Base-by-base conservation (phyloP, 306 rosid genomes). In the Sindora glabra region DNA sequence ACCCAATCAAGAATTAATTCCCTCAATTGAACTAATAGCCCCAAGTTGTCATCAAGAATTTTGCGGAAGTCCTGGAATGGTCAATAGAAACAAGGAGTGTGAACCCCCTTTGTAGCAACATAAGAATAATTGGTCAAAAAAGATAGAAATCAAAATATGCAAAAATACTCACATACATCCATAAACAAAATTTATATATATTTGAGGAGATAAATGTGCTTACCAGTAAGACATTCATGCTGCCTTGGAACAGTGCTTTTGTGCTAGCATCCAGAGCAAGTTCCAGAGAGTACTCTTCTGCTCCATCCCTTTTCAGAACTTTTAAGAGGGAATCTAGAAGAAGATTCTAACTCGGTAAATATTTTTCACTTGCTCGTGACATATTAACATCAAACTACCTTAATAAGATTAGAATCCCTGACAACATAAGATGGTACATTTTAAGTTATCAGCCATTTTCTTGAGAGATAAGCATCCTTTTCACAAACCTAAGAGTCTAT, bases 211-310 rank as follows among this genome's bases (percentile, higher is more conserved):
- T 53, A 52, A 61, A 69, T 7, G 52, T 68, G 70, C 73, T 70
- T 76, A 92, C 98, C 81, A 74, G 69, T 76, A 92, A 80, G 56
- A 79, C 63, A 58, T 82, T 79, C 82, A 75, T 68, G 76, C 95
- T 76, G 74, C 96, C 95, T 78, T 89, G 94, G 38, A 89, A 86
- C 72, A 83, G 86, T 48, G 73, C 79, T 62, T 86, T 83, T 70
- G 81, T 83, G 68, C 95, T 79, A 36, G 89, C 78, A 68, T 86
- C 96, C 41, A 89, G 70, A 42, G 81, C 82, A 57, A 66, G 69
- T 59, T 86, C 88, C 52, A 92, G 79, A 40, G 86, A 74, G 77
- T 71, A 63, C 64, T 83, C 85, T 65, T 68, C 79, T 49, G 51
- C 59, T 51, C 75, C 85, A 39, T 80, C 85, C 64, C 79, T 85